Evolutionary conservation across 1,284 basidiomycete species (phyloP).

Genomic region (Entoloma clypeatum): DNA sequence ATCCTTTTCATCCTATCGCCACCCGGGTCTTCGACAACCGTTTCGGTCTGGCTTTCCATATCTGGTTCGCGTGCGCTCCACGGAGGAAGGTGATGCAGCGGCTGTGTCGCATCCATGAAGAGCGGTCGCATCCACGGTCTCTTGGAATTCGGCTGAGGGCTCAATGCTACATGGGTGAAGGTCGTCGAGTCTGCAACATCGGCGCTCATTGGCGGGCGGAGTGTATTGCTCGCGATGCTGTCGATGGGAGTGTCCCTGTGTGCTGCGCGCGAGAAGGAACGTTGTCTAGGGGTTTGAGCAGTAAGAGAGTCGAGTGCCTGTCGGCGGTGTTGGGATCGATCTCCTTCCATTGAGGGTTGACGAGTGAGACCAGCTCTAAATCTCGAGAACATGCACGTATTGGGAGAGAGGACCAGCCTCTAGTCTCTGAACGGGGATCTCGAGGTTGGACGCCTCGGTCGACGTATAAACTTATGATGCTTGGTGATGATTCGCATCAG

Average conservation of each 20-base stretch:
- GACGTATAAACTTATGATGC: too few species aligned
- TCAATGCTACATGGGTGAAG: too few species aligned
- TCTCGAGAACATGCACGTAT: slow-evolving; percentile 2
- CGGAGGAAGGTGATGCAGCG: slow-evolving; percentile 10
- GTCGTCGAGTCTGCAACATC: too few species aligned
- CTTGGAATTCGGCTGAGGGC: too few species aligned
- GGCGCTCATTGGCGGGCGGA: too few species aligned
- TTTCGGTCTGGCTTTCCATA: slow-evolving; percentile 17
- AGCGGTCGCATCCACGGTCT: slow-evolving; percentile 12
- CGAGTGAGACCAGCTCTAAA: slow-evolving; percentile 21
- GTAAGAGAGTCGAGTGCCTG: slow-evolving; percentile 16
- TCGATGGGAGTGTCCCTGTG: background rate
- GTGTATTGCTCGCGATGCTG: background rate
- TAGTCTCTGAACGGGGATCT: too few species aligned
- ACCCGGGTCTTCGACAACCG: slow-evolving; percentile 9
- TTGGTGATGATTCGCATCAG: too few species aligned
- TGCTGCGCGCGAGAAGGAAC: slow-evolving; percentile 2
- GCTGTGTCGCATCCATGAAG: slow-evolving; percentile 9
- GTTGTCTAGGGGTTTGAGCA: slow-evolving; percentile 3
- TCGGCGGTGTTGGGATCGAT: slow-evolving; percentile 14
- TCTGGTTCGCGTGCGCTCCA: slow-evolving; percentile 13
- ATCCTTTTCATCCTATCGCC: slow-evolving; percentile 12
- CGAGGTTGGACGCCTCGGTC: too few species aligned
- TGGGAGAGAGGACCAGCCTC: slow-evolving; percentile 19
- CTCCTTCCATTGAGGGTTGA: slow-evolving; percentile 12